Evolutionary conservation across 2,329 filamentous ascomycete species (phyloP).

Genomic region (Sporothrix dimorphospora): DNA sequence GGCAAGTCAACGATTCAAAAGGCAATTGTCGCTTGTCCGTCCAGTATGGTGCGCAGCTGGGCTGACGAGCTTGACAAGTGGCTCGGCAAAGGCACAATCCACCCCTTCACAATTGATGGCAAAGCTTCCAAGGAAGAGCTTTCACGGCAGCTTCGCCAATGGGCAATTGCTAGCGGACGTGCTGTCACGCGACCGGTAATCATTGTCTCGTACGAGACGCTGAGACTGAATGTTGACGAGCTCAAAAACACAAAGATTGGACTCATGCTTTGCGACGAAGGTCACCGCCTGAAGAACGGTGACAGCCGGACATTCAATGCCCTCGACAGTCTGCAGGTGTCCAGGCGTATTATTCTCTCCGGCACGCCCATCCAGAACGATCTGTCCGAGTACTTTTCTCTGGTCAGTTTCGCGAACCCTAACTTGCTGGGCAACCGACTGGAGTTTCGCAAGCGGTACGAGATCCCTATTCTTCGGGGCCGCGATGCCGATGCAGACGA

Average conservation of each 20-base stretch:
- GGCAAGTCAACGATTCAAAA: conserved; percentile 94
- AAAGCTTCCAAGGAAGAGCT: conserved; percentile 95
- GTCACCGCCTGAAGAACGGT: conserved; percentile 93
- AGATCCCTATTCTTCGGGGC: conserved; percentile 87
- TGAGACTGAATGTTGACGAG: conserved; percentile 88
- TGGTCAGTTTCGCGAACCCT: conserved; percentile 96
- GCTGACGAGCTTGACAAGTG: conserved; percentile 96
- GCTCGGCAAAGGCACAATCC: conserved; percentile 89
- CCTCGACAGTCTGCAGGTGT: conserved; percentile 86
- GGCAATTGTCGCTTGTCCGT: conserved; percentile 94
- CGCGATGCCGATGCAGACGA: conserved; percentile 90
- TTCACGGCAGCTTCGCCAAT: conserved; percentile 86
- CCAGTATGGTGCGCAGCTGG: conserved; percentile 96
- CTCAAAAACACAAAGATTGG: conserved; percentile 89
- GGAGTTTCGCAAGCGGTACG: conserved; percentile 93
- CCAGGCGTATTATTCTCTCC: conserved; percentile 88
- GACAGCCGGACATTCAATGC: conserved; percentile 95
- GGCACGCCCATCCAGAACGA: conserved; percentile 99
- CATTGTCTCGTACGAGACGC: conserved; percentile 96
- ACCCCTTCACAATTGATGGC: conserved; percentile 93
- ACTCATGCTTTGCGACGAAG: conserved; percentile 92
- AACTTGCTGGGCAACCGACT: conserved; percentile 83
- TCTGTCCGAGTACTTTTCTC: conserved; percentile 93
- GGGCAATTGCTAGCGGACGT: conserved; percentile 90
- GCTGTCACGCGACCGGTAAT: conserved; percentile 88